Conservation (phyloP, 805 yeast genomes). For the Wickerhamiella parazyma region DNA sequence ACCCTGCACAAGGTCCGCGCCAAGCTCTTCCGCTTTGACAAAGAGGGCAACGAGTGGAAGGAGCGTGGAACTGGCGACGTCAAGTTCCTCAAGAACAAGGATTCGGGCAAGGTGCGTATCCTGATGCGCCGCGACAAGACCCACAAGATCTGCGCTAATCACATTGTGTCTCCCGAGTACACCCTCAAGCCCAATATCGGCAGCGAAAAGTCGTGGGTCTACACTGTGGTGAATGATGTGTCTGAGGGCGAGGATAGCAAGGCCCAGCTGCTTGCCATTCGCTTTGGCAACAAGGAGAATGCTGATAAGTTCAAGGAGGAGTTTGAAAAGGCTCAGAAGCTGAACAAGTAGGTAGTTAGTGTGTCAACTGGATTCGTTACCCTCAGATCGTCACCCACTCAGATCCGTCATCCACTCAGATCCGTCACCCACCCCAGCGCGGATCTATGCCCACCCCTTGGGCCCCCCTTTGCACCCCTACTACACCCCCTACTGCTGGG, state of each 20-base stretch:
- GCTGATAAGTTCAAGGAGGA: constrained; percentile 92
- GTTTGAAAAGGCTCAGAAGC: constrained; percentile 70
- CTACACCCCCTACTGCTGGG: no score
- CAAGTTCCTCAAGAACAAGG: constrained; percentile 83
- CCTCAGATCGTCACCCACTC: no score
- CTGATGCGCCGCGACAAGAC: constrained; percentile 99
- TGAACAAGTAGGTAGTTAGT: constrained; percentile 37
- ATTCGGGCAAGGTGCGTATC: constrained; percentile 68
- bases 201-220: constrained; percentile 97
- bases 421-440: no score
- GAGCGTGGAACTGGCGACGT: constrained; percentile 99
- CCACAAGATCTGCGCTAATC: constrained; percentile 95
- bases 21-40: constrained; percentile 73
- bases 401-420: no score
- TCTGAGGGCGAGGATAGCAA: constrained; percentile 85
- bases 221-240: constrained; percentile 83
- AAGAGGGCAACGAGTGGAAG: constrained; percentile 71
- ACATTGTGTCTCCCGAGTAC: constrained; percentile 62
- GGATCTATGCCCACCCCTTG: no score
- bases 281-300: constrained; percentile 51
- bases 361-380: no score
- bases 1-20: constrained; percentile 78
- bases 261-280: constrained; percentile 90
- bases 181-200: constrained; percentile 86
- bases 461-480: no score